Percentiles rank a stretch among this genome's conserved stretches.
These are phyloP conservation scores for Myxozyma udenii DNA, from an alignment of 805 yeast species.

Conservation along the genomic window DNA sequence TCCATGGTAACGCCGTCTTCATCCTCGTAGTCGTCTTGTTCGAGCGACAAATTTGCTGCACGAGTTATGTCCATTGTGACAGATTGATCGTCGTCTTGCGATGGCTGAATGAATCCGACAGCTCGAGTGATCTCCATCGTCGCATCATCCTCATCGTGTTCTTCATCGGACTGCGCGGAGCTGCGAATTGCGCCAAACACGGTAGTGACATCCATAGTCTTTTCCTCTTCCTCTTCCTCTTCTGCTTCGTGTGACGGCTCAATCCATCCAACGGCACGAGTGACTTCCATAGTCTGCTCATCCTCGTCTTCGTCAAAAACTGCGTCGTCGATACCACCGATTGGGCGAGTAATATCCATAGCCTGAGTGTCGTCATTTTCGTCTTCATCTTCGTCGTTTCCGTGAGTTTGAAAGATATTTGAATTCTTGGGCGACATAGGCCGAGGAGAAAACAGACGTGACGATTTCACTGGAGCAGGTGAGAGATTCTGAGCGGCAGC, in stretches of 20 bases:
- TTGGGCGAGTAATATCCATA: conserved; percentile 26
- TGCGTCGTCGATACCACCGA: conserved; percentile 16
- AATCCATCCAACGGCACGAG: conserved; percentile 25
- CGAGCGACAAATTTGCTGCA: conserved; percentile 3
- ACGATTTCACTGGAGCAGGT: not conserved
- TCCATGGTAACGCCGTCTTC: conserved; percentile 14
- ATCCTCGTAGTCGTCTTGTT: not conserved
- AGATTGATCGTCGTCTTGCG: not conserved
- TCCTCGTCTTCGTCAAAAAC: conserved; percentile 4
- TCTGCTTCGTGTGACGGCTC: not conserved
- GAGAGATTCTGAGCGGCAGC: too few species aligned
- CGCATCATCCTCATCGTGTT: conserved; percentile 8
- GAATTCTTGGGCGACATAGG: conserved; percentile 1
- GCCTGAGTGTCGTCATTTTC: conserved; percentile 18
- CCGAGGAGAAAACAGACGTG: conserved; percentile 5
- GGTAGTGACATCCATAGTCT: conserved; percentile 18
- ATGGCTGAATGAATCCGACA: conserved; percentile 1
- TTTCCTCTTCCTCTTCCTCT: conserved; percentile 4
- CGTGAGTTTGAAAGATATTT: not conserved
- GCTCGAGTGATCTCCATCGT: conserved; percentile 29
- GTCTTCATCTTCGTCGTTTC: conserved; percentile 6
- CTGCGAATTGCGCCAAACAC: conserved; percentile 8
- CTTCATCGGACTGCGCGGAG: not conserved
- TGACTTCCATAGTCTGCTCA: conserved; percentile 30
- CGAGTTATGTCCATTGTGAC: conserved; percentile 26